Evolutionary conservation across 495 filamentous ascomycete genomes (phyloP).

Genomic region (Penicillium lividum): DNA sequence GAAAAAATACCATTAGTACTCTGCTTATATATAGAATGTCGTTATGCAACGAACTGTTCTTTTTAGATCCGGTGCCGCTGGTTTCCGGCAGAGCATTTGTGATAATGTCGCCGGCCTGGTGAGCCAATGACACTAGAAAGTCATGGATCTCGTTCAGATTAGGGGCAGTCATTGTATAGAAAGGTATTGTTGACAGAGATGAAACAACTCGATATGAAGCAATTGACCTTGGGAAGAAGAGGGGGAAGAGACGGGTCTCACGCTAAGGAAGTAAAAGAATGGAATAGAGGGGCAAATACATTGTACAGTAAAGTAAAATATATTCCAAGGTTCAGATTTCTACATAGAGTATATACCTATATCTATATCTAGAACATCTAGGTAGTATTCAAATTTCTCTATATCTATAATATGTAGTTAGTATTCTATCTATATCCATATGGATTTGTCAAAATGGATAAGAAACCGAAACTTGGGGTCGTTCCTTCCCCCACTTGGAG

Average conservation of each 20-base stretch:
- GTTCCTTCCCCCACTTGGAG: conserved; percentile 17
- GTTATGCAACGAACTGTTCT: conserved; percentile 65
- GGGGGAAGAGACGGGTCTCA: neutral
- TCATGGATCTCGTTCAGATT: conserved; percentile 83
- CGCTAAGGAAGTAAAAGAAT: neutral
- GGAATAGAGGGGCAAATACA: neutral
- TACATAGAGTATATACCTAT: neutral
- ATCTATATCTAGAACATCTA: too few relatives aligned
- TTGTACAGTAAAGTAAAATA: too few relatives aligned
- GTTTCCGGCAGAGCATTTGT: conserved; percentile 68
- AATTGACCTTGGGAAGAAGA: neutral
- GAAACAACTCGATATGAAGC: neutral
- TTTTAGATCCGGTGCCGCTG: conserved; percentile 67
- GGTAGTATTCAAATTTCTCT: too few relatives aligned
- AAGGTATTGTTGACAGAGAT: neutral
- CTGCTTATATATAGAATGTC: neutral
- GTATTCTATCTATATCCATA: neutral
- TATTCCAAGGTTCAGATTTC: too few relatives aligned
- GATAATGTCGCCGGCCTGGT: conserved; percentile 81
- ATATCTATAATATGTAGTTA: neutral
- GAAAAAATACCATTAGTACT: conserved; percentile 12
- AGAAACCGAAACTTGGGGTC: too few relatives aligned
- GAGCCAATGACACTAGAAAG: conserved; percentile 70
- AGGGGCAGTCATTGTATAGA: conserved; percentile 20
- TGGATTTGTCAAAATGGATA: too few relatives aligned